Conservation (phyloP, 2,329 filamentous ascomycete genomes). For the Fusarium annulatum region DNA sequence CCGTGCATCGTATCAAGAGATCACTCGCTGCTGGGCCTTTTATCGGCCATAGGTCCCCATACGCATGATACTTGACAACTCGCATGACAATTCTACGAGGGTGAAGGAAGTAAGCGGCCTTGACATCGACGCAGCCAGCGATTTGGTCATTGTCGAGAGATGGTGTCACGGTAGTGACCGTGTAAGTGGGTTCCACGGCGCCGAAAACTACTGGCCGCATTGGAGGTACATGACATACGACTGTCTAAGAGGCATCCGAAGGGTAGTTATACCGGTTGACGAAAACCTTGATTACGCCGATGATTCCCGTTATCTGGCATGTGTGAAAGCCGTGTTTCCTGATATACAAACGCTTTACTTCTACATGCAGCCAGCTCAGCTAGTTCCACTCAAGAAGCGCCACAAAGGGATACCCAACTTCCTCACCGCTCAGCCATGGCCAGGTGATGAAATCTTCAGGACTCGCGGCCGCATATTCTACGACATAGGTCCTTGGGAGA, state of each 20-base stretch:
- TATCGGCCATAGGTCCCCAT: not conserved
- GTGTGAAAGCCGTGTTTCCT: not conserved
- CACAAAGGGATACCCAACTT: not conserved
- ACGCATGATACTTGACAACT: not conserved
- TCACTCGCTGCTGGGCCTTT: not conserved
- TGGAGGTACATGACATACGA: no score
- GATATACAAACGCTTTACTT: not conserved
- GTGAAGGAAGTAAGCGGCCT: not conserved
- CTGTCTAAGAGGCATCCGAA: not conserved
- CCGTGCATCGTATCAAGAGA: not conserved
- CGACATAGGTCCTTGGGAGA: not conserved
- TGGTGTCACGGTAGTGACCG: not conserved
- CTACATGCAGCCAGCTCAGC: not conserved
- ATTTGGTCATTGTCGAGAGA: not conserved
- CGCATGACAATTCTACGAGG: not conserved
- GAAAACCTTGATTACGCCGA: not conserved
- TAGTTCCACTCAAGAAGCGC: not conserved
- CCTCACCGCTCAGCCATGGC: not conserved
- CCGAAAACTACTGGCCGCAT: no score
- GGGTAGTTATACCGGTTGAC: not conserved
- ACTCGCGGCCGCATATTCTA: not conserved
- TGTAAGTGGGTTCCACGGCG: not conserved
- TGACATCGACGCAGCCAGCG: not conserved
- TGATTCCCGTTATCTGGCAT: not conserved
- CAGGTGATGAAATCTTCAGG: rapidly evolving